phyloP scores from a whole-genome alignment of 1,284 basidiomycete species.

The Puccinia triticina region DNA sequence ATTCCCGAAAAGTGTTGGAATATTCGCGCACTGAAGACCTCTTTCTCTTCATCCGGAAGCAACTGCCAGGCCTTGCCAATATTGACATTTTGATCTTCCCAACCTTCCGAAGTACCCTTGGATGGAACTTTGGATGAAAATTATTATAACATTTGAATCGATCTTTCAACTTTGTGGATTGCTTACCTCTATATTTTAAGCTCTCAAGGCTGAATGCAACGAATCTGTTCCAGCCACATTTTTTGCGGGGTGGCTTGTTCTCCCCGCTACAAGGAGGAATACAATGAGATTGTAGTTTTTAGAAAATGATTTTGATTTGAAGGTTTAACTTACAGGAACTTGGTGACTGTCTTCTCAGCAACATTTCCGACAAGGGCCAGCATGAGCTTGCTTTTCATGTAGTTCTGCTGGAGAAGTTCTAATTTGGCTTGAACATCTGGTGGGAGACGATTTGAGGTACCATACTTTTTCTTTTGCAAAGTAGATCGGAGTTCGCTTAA shows the following conservation, averaged over 20 bases:
- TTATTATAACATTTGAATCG: too few relatives aligned
- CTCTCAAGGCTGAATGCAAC: slow-evolving; percentile 5
- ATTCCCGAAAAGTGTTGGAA: background rate
- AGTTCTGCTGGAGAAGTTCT: background rate
- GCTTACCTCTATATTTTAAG: background rate
- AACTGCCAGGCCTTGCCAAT: background rate
- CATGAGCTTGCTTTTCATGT: background rate
- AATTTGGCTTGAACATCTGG: background rate
- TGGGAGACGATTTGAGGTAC: background rate
- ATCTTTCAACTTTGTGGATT: background rate
- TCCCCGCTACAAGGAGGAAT: background rate
- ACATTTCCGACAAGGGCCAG: background rate
- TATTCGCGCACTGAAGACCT: background rate
- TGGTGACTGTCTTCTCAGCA: background rate
- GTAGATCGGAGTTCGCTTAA: background rate
- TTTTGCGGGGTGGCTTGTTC: background rate
- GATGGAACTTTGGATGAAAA: background rate
- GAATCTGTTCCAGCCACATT: background rate
- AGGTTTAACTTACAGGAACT: background rate
- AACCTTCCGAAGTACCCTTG: background rate
- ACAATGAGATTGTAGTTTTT: background rate
- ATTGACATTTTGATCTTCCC: background rate
- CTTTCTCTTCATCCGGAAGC: background rate
- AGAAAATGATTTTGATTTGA: background rate
- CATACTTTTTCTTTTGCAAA: background rate